These are phyloP conservation scores for Starmerella stellata DNA, from an alignment of 805 yeast species.

Conservation along the genomic window DNA sequence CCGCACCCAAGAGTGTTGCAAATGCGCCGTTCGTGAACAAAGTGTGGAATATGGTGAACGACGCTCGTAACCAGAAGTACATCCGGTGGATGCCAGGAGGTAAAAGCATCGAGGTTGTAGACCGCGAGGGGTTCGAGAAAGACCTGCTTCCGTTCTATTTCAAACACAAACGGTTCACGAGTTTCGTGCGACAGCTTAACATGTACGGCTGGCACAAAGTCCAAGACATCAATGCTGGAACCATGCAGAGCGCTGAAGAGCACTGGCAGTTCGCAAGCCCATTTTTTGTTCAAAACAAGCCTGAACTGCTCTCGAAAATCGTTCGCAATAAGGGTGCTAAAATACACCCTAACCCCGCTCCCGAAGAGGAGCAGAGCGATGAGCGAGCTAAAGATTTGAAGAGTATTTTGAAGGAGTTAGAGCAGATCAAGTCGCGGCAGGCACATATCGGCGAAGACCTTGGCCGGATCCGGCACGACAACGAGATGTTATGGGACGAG, in stretches of 20 bases:
- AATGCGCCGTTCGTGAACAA: slow-evolving; percentile 73
- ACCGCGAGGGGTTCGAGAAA: slow-evolving; percentile 70
- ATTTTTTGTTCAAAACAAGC: slow-evolving; percentile 54
- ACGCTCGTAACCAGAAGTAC: slow-evolving; percentile 43
- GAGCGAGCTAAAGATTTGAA: slow-evolving; percentile 27
- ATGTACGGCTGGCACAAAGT: slow-evolving; percentile 99
- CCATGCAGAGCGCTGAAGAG: slow-evolving; percentile 43
- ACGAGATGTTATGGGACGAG: slow-evolving; percentile 82
- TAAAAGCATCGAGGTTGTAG: slow-evolving; percentile 60
- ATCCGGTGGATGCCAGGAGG: slow-evolving; percentile 83
- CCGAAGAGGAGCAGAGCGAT: slow-evolving; percentile 1
- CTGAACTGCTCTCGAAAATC: slow-evolving; percentile 69
- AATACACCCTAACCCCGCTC: neutral
- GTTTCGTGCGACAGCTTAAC: slow-evolving; percentile 86
- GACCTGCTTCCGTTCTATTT: slow-evolving; percentile 75
- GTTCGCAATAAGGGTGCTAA: slow-evolving; percentile 47
- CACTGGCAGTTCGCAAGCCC: slow-evolving; percentile 80
- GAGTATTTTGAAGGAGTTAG: slow-evolving; percentile 50
- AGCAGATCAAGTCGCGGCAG: slow-evolving; percentile 60
- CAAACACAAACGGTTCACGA: slow-evolving; percentile 88
- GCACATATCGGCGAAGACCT: slow-evolving; percentile 67
- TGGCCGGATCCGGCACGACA: slow-evolving; percentile 65
- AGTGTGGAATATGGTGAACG: slow-evolving; percentile 91
- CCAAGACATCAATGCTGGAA: slow-evolving; percentile 67
- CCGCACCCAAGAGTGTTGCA: slow-evolving; percentile 20